Conservation (phyloP, 2,329 filamentous ascomycete genomes). For the Cladosporium velox region DNA sequence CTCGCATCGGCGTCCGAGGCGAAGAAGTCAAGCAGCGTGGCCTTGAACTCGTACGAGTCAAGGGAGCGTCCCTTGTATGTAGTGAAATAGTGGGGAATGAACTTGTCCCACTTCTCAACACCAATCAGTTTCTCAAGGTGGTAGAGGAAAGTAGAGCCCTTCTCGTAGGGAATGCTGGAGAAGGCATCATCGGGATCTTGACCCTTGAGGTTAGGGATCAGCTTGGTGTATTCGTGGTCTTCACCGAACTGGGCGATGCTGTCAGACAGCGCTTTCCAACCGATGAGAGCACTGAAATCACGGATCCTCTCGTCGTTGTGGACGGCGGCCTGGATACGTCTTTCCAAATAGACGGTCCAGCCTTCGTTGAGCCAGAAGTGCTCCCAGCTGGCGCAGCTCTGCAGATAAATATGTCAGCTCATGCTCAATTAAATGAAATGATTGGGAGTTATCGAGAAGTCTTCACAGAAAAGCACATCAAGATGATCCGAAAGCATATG, state of each 20-base stretch:
- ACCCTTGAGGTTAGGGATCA: slow-evolving; percentile 82
- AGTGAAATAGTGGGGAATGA: slow-evolving; percentile 92
- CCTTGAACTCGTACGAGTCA: slow-evolving; percentile 92
- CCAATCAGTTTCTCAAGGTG: slow-evolving; percentile 84
- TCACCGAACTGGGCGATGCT: slow-evolving; percentile 75
- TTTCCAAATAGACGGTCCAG: slow-evolving; percentile 94
- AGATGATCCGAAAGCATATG: not conserved
- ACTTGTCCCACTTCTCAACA: slow-evolving; percentile 85
- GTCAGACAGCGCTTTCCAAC: slow-evolving; percentile 87
- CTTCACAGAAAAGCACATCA: not conserved
- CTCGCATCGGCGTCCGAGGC: slow-evolving; percentile 61
- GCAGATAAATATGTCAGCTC: not conserved
- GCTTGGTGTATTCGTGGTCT: slow-evolving; percentile 89
- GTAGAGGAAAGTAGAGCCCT: slow-evolving; percentile 93
- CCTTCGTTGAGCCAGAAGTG: slow-evolving; percentile 74
- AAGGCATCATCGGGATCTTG: slow-evolving; percentile 96
- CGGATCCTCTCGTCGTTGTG: slow-evolving; percentile 80
- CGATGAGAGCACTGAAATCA: slow-evolving; percentile 93
- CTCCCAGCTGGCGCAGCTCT: slow-evolving; percentile 74
- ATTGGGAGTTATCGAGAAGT: not conserved
- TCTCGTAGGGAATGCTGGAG: slow-evolving; percentile 89
- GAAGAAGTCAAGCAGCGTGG: slow-evolving; percentile 85
- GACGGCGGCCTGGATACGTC: slow-evolving; percentile 73
- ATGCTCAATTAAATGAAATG: not conserved
- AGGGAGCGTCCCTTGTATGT: slow-evolving; percentile 83